phyloP scores from a whole-genome alignment of 1,284 basidiomycete genomes.

The Puccinia horiana region DNA sequence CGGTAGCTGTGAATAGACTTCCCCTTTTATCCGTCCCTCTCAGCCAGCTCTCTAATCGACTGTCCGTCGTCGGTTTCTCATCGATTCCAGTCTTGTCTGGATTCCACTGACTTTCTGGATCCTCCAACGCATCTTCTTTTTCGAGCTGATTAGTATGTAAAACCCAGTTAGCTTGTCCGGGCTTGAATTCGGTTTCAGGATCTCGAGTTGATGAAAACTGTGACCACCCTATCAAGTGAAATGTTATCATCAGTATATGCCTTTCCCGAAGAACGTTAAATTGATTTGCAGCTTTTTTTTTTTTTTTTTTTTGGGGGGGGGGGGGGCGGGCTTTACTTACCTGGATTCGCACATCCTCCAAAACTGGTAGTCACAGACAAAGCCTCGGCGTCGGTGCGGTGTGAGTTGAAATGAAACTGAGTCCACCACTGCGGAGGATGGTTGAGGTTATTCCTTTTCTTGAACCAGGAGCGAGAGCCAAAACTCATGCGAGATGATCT shows the following conservation, averaged over 20 bases:
- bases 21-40: neutral
- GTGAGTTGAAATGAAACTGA: conserved; percentile 11
- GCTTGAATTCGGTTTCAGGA: neutral
- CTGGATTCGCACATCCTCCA: neutral
- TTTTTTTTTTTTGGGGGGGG: neutral
- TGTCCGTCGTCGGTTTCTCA: neutral
- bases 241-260: neutral
- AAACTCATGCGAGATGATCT: neutral
- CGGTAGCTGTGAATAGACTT: neutral
- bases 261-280: neutral
- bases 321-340: no score
- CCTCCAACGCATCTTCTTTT: neutral
- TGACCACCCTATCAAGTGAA: neutral
- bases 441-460: neutral
- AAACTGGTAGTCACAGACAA: neutral
- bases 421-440: conserved; percentile 14
- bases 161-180: neutral
- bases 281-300: neutral
- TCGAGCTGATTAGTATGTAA: neutral
- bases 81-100: neutral
- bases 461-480: neutral
- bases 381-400: neutral
- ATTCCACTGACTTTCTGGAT: neutral
- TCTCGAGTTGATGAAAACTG: neutral
- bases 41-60: conserved; percentile 11